Evolutionary conservation across 805 yeast species (phyloP), one percentile per base, ranked within the genome.

Genomic region (Kodamaea fukazawae): DNA sequence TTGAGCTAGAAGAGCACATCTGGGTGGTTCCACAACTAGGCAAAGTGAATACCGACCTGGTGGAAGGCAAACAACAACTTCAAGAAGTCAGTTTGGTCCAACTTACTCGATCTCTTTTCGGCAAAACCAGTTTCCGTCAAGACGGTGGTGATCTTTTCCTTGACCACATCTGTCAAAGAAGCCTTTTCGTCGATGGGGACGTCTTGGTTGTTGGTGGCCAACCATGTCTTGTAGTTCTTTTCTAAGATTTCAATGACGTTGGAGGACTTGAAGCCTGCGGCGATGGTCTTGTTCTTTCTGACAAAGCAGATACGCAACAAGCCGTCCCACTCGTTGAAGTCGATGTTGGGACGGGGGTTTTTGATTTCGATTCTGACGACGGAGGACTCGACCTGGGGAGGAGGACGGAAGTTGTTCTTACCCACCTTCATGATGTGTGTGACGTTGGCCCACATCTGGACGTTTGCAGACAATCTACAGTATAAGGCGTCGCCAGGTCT

Each of bases 361-460:
- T 93, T 93, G 42, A 93, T 82, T 63, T 91, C 98, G 27, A 93
- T 79, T 55, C 96, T 77, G 13, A 93, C 98, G 34, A 93, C 99
- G 26, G 95, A 83, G 0, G 97, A 89, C 62, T 93, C 99, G 42
- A 93, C 99, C 62, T 93, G 90, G 43, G 99, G 99, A 8, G 99
- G 99, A 16, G 99, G 99, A 53, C 96, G 76, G 71, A 93, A 93
- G 58, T 93, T 93, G 59, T 93, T 93, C 58, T 81, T 85, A 16
- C 98, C 98, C 22, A 93, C 99, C 64, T 93, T 93, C 99, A 93
- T 93, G 39, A 93, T 86, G 61, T 93, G 99, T 6, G 95, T 89
- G 11, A 93, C 97, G 49, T 87, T 87, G n/a, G 97, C 96, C 97
- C 98, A 93, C 98, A 93, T 91, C 58, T 93, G 99, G 1, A 93